phyloP scores from a whole-genome alignment of 805 yeast genomes.

The Ogataea minuta region DNA sequence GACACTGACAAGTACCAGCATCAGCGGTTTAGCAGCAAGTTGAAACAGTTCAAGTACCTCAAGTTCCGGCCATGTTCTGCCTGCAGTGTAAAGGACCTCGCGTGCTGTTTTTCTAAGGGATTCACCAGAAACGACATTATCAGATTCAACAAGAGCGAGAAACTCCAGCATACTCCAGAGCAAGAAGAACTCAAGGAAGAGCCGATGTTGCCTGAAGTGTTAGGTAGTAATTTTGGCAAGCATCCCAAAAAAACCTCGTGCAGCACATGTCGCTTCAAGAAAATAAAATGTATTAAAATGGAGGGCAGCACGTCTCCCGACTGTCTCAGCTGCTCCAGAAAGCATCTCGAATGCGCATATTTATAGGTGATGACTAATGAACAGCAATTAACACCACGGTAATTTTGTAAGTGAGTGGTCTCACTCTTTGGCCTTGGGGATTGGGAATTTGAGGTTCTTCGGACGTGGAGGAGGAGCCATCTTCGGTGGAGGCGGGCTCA shows the following conservation, averaged over 20 bases:
- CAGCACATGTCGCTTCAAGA: slow-evolving; percentile 33
- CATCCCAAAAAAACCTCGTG: slow-evolving; percentile 35
- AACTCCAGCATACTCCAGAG: slow-evolving; percentile 10
- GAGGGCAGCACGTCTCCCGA: slow-evolving; percentile 20
- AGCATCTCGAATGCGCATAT: slow-evolving; percentile 28
- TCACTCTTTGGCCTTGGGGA: not conserved
- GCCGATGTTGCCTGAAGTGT: slow-evolving; percentile 1
- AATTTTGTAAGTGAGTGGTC: no score
- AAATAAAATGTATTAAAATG: slow-evolving; percentile 35
- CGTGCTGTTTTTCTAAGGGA: slow-evolving; percentile 62
- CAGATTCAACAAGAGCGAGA: slow-evolving; percentile 36
- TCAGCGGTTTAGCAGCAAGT: slow-evolving; percentile 20
- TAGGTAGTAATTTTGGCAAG: slow-evolving; percentile 11
- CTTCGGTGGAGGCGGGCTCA: slow-evolving; percentile 10
- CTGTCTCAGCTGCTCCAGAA: slow-evolving; percentile 33
- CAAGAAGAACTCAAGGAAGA: slow-evolving; percentile 2
- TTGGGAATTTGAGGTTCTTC: not conserved
- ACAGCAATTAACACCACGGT: no score
- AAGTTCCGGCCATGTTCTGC: slow-evolving; percentile 56
- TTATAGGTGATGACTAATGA: no score
- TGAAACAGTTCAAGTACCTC: slow-evolving; percentile 32
- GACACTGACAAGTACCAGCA: slow-evolving; percentile 20
- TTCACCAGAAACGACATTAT: slow-evolving; percentile 61
- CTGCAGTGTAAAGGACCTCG: slow-evolving; percentile 44
- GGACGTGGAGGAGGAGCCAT: slow-evolving; percentile 16